Evolutionary conservation across 2,329 filamentous ascomycete species (phyloP), one percentile per base, ranked within the genome.

Genomic region (Acrocalymma vagum): DNA sequence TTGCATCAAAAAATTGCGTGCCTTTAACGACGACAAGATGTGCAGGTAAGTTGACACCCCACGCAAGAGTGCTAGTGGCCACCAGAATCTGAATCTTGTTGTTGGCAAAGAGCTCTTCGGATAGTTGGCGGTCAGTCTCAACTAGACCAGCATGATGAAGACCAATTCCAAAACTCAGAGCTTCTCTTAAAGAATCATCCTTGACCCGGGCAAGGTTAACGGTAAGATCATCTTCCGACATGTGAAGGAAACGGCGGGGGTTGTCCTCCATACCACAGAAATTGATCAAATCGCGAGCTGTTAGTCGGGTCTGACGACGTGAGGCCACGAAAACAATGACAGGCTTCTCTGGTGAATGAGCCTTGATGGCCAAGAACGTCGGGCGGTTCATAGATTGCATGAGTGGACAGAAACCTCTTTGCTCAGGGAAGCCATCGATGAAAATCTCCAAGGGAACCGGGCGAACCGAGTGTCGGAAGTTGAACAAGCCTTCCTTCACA

Each of bases 361-460:
- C 90, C 70, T 99, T 96, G 70, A 99, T 94, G 0, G 94, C 94
- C 21, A 97, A 76, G 72, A 97, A 99, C 0, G 94, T 96, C 2
- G 94, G 94, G 6, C 94, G 82, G 63, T 99, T 99, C 94, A 99
- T 99, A 0, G 91, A 95, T 72, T 97, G 93, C 94, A 99, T 99
- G 53, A 99, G 73, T 1, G 94, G 91, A 60, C 93, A 97, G 75
- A 99, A 99, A 0, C 94, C 94, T 45, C 93, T 83, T 55, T 94
- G 87, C 63, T 97, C 90, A 0, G 94, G 92, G 65, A 99, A 99
- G 0, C 94, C 95, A 66, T 99, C 94, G 54, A 99, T 99, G 70
- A 90, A 99, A 28, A 96, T 89, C 67, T 99, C 93, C 25, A 99
- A 72, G 0, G 95, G 94, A 8, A 99, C 95, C 3, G 95, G 94